These are phyloP conservation scores for Solanum hybrid DNA, from an alignment of 305 asterid species.

Conservation along the genomic window DNA sequence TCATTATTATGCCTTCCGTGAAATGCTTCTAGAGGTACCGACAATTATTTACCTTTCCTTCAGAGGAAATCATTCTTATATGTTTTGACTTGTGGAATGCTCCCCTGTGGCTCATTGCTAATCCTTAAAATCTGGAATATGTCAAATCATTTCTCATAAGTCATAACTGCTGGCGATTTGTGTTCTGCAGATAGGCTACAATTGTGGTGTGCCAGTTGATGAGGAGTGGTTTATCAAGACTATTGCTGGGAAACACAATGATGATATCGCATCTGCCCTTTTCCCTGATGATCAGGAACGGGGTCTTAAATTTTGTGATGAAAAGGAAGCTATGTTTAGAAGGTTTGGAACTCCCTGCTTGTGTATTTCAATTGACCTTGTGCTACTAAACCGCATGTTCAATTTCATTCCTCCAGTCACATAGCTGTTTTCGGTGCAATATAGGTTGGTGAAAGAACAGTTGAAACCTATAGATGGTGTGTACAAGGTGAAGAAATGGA, in stretches of 20 bases:
- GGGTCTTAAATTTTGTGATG: slow-evolving; percentile 48
- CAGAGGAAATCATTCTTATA: neutral
- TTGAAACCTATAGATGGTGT: slow-evolving; percentile 60
- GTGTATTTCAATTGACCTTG: too few relatives aligned
- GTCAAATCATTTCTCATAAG: neutral
- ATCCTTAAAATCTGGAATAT: neutral
- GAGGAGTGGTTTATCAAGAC: slow-evolving; percentile 37
- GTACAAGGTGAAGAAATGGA: slow-evolving; percentile 59
- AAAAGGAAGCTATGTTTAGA: slow-evolving; percentile 59
- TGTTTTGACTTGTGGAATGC: neutral
- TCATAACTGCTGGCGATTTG: neutral
- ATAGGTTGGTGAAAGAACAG: slow-evolving; percentile 68
- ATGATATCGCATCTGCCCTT: slow-evolving; percentile 40
- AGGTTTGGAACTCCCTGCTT: too few relatives aligned
- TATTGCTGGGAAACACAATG: slow-evolving; percentile 64
- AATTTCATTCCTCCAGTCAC: neutral
- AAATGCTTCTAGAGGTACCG: slow-evolving; percentile 76
- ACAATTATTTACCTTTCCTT: neutral
- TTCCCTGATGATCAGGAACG: slow-evolving; percentile 49
- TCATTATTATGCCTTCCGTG: slow-evolving; percentile 61
- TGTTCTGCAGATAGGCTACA: slow-evolving; percentile 48
- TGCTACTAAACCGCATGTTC: too few relatives aligned
- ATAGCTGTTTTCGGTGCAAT: slow-evolving; percentile 8
- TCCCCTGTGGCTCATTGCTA: neutral
- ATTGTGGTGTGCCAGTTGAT: slow-evolving; percentile 47